phyloP scores from a whole-genome alignment of 2,329 filamentous ascomycete genomes.

The Chaetomium sp. region DNA sequence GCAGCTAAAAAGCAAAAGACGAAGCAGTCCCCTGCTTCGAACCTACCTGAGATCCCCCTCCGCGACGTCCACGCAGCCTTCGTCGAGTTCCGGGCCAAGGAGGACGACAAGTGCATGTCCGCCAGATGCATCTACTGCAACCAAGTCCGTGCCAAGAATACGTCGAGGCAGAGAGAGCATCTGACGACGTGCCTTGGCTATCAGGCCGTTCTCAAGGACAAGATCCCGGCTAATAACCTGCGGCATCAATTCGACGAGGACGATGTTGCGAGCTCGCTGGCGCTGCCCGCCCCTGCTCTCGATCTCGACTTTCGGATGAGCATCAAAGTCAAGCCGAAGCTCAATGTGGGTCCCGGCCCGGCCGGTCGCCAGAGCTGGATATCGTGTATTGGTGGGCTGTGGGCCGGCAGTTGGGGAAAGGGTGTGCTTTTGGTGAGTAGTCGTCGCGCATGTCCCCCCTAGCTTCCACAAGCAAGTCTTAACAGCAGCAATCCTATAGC shows the following conservation, averaged over 20 bases:
- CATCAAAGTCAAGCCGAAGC: constrained; percentile 34
- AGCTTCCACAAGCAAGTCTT: not conserved
- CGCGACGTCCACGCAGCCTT: constrained; percentile 36
- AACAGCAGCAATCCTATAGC: constrained; percentile 15
- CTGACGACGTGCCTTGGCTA: constrained; percentile 32
- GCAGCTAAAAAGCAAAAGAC: constrained; percentile 34
- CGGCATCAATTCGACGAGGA: constrained; percentile 35
- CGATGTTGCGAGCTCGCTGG: constrained; percentile 32
- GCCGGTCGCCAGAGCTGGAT: constrained; percentile 33
- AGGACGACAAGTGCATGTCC: constrained; percentile 34
- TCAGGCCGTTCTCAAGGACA: constrained; percentile 32
- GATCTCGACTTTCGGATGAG: constrained; percentile 35
- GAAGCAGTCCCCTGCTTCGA: constrained; percentile 21
- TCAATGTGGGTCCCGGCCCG: constrained; percentile 27
- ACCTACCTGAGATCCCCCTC: constrained; percentile 32
- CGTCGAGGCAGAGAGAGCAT: constrained; percentile 36
- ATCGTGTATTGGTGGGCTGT: constrained; percentile 33
- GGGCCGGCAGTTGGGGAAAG: constrained; percentile 35
- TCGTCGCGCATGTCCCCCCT: not conserved
- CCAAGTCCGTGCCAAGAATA: constrained; percentile 35
- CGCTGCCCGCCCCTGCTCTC: constrained; percentile 30
- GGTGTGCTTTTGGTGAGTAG: constrained; percentile 31
- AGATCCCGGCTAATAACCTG: constrained; percentile 34
- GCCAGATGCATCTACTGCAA: constrained; percentile 33
- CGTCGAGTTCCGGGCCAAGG: constrained; percentile 34